A percentile compares a stretch with the other conserved stretches of the same genome.
Conservation (phyloP, 1,139 yeast species). For the Suhomyces atakaporum region DNA sequence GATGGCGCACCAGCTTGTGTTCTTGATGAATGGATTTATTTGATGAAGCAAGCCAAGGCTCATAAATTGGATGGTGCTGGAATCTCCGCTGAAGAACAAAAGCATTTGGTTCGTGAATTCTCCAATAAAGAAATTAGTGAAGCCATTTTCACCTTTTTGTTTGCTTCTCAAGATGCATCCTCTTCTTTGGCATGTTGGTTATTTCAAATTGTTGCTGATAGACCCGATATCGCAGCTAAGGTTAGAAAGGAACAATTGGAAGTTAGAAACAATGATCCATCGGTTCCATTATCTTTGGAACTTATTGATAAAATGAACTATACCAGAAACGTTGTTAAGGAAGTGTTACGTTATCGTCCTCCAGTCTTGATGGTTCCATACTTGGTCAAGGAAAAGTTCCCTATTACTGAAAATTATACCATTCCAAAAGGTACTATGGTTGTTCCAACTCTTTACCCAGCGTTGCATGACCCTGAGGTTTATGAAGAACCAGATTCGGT, state of each 20-base stretch:
- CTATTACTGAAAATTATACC: constrained; percentile 77
- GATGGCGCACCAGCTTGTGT: constrained; percentile 84
- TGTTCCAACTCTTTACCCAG: constrained; percentile 92
- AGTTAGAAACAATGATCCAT: constrained; percentile 77
- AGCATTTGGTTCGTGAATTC: constrained; percentile 75
- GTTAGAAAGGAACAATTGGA: constrained; percentile 88
- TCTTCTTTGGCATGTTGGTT: constrained; percentile 98
- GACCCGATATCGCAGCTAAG: constrained; percentile 84
- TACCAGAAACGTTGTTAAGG: constrained; percentile 88
- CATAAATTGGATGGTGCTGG: constrained; percentile 35
- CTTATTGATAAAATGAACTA: constrained; percentile 83
- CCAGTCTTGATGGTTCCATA: constrained; percentile 98
- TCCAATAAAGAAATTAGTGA: constrained; percentile 90
- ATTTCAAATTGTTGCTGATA: constrained; percentile 92
- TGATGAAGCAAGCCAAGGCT: constrained; percentile 77
- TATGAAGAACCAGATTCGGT: constrained; percentile 92
- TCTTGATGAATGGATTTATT: constrained; percentile 90
- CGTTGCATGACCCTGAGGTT: constrained; percentile 95
- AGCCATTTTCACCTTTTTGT: constrained; percentile 91
- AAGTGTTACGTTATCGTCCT: constrained; percentile 90
- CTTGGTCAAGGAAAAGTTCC: constrained; percentile 82
- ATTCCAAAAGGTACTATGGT: constrained; percentile 98
- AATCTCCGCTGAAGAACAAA: constrained; percentile 44
- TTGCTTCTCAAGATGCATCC: constrained; percentile 98
- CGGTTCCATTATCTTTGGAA: constrained; percentile 60